Percentiles rank a stretch among this genome's conserved stretches.
Evolutionary conservation across 805 yeast species (phyloP).

Genomic region (Komagataella kurtzmanii): DNA sequence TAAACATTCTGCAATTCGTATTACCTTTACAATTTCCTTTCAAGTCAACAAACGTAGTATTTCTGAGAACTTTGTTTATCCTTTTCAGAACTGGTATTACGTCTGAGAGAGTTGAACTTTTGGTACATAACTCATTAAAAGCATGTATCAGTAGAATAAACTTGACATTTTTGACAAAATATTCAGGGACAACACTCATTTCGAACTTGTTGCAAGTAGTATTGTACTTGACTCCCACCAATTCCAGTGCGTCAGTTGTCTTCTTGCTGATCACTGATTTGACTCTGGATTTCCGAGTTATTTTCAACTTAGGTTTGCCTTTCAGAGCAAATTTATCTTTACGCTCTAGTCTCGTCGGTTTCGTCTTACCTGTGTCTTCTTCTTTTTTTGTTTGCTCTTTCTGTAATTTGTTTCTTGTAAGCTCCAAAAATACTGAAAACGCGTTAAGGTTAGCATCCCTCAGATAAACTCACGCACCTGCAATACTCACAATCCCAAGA

Average conservation of each 20-base stretch:
- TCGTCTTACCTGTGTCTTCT: too few species aligned
- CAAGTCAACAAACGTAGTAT: not conserved
- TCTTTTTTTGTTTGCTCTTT: not conserved
- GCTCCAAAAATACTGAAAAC: not conserved
- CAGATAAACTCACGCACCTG: not conserved
- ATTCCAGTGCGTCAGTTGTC: not conserved
- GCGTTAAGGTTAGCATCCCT: not conserved
- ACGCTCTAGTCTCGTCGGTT: not conserved
- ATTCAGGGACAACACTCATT: not conserved
- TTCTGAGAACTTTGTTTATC: not conserved
- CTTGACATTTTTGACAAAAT: not conserved
- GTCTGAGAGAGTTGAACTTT: not conserved
- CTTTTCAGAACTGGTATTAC: not conserved
- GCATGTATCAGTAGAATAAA: not conserved
- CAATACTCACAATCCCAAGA: not conserved
- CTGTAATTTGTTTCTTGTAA: not conserved
- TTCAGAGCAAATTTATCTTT: too few species aligned
- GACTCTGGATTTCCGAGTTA: not conserved
- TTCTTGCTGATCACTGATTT: not conserved
- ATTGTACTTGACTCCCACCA: not conserved
- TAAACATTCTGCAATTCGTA: not conserved
- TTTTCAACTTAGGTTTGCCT: not conserved
- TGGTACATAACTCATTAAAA: not conserved
- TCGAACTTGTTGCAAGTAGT: not conserved
- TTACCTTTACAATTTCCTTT: not conserved